A percentile compares a stretch with the other conserved stretches of the same genome.
These are phyloP conservation scores for Circinella umbellata DNA, from an alignment of 371 early-diverging fungal genomes.

Conservation along the genomic window DNA sequence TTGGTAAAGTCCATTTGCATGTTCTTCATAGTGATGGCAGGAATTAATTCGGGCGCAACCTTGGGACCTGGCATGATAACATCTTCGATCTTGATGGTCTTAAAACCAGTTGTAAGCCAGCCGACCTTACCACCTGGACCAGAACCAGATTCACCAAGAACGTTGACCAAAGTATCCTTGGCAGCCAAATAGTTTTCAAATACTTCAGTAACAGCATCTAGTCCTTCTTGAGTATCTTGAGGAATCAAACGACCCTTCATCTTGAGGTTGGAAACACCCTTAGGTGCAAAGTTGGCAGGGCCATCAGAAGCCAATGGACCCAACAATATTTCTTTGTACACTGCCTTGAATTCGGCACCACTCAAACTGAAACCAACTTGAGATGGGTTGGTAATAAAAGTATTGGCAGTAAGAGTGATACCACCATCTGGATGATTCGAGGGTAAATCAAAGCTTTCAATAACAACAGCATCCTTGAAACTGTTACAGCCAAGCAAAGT, in stretches of 20 bases:
- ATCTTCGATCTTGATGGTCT: slow-evolving; percentile 52
- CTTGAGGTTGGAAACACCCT: slow-evolving; percentile 26
- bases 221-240: slow-evolving; percentile 51
- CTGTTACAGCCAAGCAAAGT: slow-evolving; percentile 58
- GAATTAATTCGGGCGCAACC: slow-evolving; percentile 22
- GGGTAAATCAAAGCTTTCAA: slow-evolving; percentile 60
- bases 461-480: slow-evolving; percentile 57
- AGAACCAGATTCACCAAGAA: slow-evolving; percentile 57
- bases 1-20: slow-evolving; percentile 62
- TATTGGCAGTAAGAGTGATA: slow-evolving; percentile 56
- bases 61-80: slow-evolving; percentile 45
- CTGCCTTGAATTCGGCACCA: slow-evolving; percentile 42
- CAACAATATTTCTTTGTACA: slow-evolving; percentile 30
- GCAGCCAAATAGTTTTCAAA: slow-evolving; percentile 59
- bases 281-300: slow-evolving; percentile 41
- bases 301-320: slow-evolving; percentile 48
- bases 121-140: slow-evolving; percentile 57
- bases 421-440: slow-evolving; percentile 60
- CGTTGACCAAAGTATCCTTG: slow-evolving; percentile 50
- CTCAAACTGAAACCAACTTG: slow-evolving; percentile 58
- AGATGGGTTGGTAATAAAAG: slow-evolving; percentile 56
- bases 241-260: slow-evolving; percentile 62
- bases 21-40: slow-evolving; percentile 44
- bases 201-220: slow-evolving; percentile 55
- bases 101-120: slow-evolving; percentile 64